Evolutionary conservation across 108 stramenopile genomes (phyloP).

Genomic region (Aurantiochytrium sp.): DNA sequence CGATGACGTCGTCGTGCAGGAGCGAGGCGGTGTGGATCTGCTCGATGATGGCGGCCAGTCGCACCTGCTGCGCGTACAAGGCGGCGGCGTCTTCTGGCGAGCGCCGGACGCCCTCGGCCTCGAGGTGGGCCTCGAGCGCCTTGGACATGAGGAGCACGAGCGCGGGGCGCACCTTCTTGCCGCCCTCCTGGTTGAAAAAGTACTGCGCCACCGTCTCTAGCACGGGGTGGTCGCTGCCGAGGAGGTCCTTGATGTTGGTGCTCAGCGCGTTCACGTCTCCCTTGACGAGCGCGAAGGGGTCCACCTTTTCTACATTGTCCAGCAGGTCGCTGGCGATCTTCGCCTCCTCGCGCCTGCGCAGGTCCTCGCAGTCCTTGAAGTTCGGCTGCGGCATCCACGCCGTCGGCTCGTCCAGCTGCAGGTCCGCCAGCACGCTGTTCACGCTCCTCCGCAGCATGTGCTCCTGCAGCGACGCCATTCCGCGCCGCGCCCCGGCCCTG

Average conservation of each 20-base stretch:
- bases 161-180: conserved; percentile 61
- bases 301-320: background rate
- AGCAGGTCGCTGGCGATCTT: background rate
- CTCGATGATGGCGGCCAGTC: conserved; percentile 95
- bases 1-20: conserved; percentile 98
- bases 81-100: background rate
- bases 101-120: background rate
- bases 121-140: conserved; percentile 14
- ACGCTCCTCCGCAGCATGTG: background rate
- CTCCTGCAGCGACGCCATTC: conserved; percentile 18
- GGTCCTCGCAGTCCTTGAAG: background rate
- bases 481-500: background rate
- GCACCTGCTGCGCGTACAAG: conserved; percentile 60
- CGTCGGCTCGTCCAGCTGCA: conserved; percentile 14
- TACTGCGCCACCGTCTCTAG: conserved; percentile 93
- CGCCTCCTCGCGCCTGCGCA: background rate
- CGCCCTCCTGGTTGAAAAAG: conserved; percentile 92
- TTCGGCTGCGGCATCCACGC: conserved; percentile 25
- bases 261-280: conserved; percentile 82
- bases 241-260: conserved; percentile 88
- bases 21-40: conserved; percentile 96
- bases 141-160: conserved; percentile 46
- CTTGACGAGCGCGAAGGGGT: conserved; percentile 55
- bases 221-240: conserved; percentile 91
- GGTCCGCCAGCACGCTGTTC: background rate